Evolutionary conservation across 2,329 filamentous ascomycete genomes (phyloP).

Genomic region (Paracoccidioides lutzii): DNA sequence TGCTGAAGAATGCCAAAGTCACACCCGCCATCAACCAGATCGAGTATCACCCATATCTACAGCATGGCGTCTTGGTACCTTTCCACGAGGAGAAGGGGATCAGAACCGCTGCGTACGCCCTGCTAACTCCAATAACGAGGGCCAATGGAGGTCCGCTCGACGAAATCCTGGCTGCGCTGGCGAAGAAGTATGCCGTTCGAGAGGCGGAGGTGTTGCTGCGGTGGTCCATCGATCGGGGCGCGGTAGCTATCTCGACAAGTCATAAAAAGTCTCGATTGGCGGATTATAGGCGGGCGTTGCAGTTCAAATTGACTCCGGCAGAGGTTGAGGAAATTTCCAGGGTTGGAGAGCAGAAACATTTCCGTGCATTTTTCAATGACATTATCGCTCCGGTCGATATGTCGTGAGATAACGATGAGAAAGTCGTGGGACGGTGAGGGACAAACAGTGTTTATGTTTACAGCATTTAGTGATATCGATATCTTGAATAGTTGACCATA

Average conservation of each 20-base stretch:
- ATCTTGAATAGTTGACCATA: too few relatives aligned
- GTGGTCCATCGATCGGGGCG: conserved; percentile 49
- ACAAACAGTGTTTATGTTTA: too few relatives aligned
- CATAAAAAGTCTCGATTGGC: conserved; percentile 46
- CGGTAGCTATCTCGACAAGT: conserved; percentile 48
- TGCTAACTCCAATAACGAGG: conserved; percentile 40
- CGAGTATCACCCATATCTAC: conserved; percentile 36
- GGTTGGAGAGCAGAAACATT: conserved; percentile 38
- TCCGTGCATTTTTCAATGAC: conserved; percentile 40
- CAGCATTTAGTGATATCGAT: too few relatives aligned
- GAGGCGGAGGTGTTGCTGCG: conserved; percentile 45
- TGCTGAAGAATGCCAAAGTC: conserved; percentile 33
- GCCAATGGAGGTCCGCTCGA: conserved; percentile 45
- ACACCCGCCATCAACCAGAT: conserved; percentile 32
- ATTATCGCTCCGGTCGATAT: conserved; percentile 36
- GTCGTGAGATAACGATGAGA: conserved; percentile 9
- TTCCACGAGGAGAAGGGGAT: conserved; percentile 33
- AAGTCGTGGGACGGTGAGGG: too few relatives aligned
- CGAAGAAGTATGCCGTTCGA: conserved; percentile 49
- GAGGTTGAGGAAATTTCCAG: conserved; percentile 44
- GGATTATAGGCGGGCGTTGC: conserved; percentile 43
- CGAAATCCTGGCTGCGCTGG: conserved; percentile 36
- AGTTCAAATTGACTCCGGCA: conserved; percentile 46
- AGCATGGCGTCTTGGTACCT: conserved; percentile 29
- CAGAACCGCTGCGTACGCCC: conserved; percentile 28